Evolutionary conservation across 306 rosid species (phyloP), one percentile per base, ranked within the genome.

Genomic region (Styphnolobium japonicum): DNA sequence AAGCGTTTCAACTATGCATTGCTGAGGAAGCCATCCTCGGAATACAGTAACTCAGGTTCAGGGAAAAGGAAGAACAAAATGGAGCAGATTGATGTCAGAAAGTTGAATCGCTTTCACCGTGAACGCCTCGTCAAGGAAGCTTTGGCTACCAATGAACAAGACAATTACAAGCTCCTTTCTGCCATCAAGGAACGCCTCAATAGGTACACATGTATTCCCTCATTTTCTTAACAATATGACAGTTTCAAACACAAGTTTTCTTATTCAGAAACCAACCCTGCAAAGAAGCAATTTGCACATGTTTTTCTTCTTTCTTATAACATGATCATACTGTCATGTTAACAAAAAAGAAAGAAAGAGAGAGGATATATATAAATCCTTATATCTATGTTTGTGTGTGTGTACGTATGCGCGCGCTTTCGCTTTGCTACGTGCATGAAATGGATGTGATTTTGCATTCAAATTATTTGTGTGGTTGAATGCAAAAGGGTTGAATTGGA

Each of bases 141-240:
- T 0, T 80, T 93, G 72, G 95, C 92, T 1, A 91, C 98, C 5
- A 78, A 74, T 39, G 98, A 91, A 36, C 98, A 93, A 80, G 95
- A 93, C 69, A 93, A 93, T 81, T 82, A 52, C 73, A 83, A 67
- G 34, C 88, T 93, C 27, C 95, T 93, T 66, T 78, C 88, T 14
- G 97, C 88, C 78, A 86, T 93, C 42, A 93, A 93, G 81, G 87
- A 92, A 10, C 92, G 97, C 19, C 83, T 89, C 7, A 81, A 94
- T 11, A 87, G 85, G 87, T 71, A n/a, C n/a, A n/a, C n/a, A n/a
- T n/a, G n/a, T n/a, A n/a, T n/a, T n/a, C n/a, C n/a, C n/a, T n/a
- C n/a, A n/a, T n/a, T n/a, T n/a, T n/a, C n/a, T n/a, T n/a, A n/a
- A n/a, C n/a, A n/a, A n/a, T n/a, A n/a, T n/a, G n/a, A n/a, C n/a